These are phyloP conservation scores for Helminthosporium solani DNA, from an alignment of 2,329 filamentous ascomycete species.

Conservation along the genomic window DNA sequence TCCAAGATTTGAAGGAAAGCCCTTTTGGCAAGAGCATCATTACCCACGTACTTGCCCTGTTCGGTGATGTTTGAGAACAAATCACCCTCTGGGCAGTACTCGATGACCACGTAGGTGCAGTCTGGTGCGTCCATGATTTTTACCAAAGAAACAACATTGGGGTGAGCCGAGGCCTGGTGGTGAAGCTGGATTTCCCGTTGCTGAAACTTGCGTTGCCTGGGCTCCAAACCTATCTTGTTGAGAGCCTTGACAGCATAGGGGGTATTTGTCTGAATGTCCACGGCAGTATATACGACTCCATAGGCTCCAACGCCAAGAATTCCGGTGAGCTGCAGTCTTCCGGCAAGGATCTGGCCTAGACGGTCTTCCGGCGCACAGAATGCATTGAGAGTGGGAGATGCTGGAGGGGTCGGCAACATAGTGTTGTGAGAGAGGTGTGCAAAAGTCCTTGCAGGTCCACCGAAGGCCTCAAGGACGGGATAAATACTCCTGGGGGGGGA, in stretches of 20 bases:
- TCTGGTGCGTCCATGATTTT: constrained; percentile 90
- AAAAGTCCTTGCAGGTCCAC: constrained; percentile 43
- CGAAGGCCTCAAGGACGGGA: constrained; percentile 43
- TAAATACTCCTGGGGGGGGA: constrained; percentile 22
- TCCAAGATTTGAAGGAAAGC: constrained; percentile 95
- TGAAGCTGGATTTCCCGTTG: constrained; percentile 90
- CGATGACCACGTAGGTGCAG: constrained; percentile 93
- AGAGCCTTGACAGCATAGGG: constrained; percentile 96
- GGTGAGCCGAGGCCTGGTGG: constrained; percentile 82
- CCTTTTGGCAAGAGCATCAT: constrained; percentile 81
- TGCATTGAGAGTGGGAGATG: constrained; percentile 49
- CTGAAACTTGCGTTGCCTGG: constrained; percentile 85
- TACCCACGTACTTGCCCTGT: constrained; percentile 86
- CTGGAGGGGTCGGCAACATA: constrained; percentile 54
- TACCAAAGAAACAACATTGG: constrained; percentile 89
- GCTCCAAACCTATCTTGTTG: constrained; percentile 89
- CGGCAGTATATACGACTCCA: constrained; percentile 89
- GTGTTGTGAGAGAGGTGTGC: constrained; percentile 21
- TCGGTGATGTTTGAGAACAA: constrained; percentile 98
- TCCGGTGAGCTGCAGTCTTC: constrained; percentile 76
- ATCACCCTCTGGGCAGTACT: constrained; percentile 96
- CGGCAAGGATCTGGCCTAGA: constrained; percentile 79
- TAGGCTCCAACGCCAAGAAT: constrained; percentile 94
- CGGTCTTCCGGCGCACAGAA: constrained; percentile 70
- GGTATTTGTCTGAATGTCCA: constrained; percentile 76